Evolutionary conservation across 1,284 basidiomycete species (phyloP).

Genomic region (Ceratobasidium papillatum): DNA sequence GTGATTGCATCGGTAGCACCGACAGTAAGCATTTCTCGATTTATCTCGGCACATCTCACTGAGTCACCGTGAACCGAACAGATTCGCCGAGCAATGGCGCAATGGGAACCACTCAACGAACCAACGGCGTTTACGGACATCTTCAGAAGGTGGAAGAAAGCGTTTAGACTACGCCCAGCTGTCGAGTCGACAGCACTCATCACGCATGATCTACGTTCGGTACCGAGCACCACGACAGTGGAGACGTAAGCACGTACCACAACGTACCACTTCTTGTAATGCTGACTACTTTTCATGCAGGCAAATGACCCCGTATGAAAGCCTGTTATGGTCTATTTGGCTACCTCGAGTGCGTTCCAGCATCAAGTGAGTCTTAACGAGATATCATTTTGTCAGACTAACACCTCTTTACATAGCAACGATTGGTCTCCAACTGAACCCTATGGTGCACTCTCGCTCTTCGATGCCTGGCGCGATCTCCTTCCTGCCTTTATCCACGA

Average conservation of each 20-base stretch:
- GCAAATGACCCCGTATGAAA: conserved; percentile 93
- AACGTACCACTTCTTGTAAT: conserved; percentile 47
- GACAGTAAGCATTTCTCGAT: conserved; percentile 57
- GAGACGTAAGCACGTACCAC: conserved; percentile 24
- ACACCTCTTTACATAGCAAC: conserved; percentile 61
- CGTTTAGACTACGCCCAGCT: conserved; percentile 60
- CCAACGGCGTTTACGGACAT: conserved; percentile 62
- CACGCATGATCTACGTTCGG: conserved; percentile 12
- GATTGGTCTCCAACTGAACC: conserved; percentile 85
- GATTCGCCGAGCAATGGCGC: conserved; percentile 69
- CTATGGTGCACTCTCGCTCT: conserved; percentile 78
- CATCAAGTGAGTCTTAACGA: conserved; percentile 67
- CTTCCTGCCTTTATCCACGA: conserved; percentile 92
- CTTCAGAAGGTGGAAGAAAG: conserved; percentile 75
- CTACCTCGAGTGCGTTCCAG: conserved; percentile 90
- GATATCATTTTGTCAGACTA: background rate
- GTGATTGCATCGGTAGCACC: conserved; percentile 91
- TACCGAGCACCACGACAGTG: background rate
- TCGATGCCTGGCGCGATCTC: conserved; percentile 88
- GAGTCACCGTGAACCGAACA: conserved; percentile 42
- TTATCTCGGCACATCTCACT: background rate
- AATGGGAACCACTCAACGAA: conserved; percentile 78
- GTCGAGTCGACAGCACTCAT: conserved; percentile 29
- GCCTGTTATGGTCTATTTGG: conserved; percentile 94
- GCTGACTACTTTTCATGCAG: background rate